These are phyloP conservation scores for Solanum chacoense DNA, from an alignment of 305 asterid genomes.

Conservation along the genomic window DNA sequence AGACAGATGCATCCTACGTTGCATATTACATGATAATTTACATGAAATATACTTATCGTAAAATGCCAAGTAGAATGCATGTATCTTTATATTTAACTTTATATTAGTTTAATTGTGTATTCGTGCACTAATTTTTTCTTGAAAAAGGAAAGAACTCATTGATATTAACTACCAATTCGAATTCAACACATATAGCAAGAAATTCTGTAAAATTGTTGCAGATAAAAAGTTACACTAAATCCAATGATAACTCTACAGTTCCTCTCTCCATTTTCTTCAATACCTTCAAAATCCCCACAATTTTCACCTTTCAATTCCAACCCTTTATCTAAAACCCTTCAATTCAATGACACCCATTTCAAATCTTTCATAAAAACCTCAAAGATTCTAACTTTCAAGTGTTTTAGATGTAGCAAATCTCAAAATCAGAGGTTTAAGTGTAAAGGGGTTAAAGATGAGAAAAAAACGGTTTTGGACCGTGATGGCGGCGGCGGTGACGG, in stretches of 20 bases:
- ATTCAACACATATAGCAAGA: neutral
- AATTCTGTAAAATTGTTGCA: neutral
- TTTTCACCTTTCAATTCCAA: conserved; percentile 8
- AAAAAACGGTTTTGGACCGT: conserved; percentile 21
- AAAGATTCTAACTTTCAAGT: conserved; percentile 4
- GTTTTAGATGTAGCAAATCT: conserved; percentile 7
- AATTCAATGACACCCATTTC: conserved; percentile 13
- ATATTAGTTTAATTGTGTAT: too few relatives aligned
- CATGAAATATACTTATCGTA: too few relatives aligned
- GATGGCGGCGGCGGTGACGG: conserved; percentile 39
- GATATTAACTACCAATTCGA: neutral
- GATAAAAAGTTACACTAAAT: neutral
- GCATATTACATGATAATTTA: too few relatives aligned
- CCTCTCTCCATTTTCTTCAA: conserved; percentile 26
- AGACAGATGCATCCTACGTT: too few relatives aligned
- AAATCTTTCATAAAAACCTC: conserved; percentile 16
- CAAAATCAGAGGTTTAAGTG: conserved; percentile 20
- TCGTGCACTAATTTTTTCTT: too few relatives aligned
- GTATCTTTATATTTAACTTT: too few relatives aligned
- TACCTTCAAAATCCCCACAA: conserved; percentile 15
- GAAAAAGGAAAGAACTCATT: neutral
- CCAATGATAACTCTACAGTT: conserved; percentile 38
- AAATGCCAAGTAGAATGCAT: too few relatives aligned
- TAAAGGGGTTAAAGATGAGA: conserved; percentile 38
- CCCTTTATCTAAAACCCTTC: conserved; percentile 16